These are phyloP conservation scores for Solanum sejunctum DNA, from an alignment of 257 asterid species.

Conservation along the genomic window DNA sequence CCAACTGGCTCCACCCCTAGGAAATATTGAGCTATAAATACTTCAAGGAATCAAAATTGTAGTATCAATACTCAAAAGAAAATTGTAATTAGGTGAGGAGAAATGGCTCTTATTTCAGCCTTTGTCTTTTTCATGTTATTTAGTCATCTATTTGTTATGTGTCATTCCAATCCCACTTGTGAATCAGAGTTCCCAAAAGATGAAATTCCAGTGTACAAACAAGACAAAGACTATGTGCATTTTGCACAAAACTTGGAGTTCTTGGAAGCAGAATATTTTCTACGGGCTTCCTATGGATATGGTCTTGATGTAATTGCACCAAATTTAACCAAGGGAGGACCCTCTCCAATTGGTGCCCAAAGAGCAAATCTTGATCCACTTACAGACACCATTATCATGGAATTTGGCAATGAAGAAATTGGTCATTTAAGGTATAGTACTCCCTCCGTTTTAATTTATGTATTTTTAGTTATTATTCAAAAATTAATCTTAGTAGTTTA, in stretches of 20 bases:
- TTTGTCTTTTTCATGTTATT: neutral
- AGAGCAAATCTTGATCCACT: constrained; percentile 30
- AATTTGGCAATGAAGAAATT: constrained; percentile 28
- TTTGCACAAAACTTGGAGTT: constrained; percentile 33
- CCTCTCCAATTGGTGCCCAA: constrained; percentile 31
- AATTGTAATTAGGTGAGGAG: neutral
- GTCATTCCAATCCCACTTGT: neutral
- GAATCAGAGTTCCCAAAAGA: neutral
- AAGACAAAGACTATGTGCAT: constrained; percentile 21
- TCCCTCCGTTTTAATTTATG: neutral
- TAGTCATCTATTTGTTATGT: neutral
- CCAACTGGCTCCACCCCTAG: too few relatives aligned
- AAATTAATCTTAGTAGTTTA: neutral
- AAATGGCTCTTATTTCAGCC: neutral
- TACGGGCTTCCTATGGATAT: constrained; percentile 20
- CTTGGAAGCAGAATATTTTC: constrained; percentile 29
- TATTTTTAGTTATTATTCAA: neutral
- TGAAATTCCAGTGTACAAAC: neutral
- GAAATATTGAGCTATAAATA: neutral
- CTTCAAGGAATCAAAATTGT: neutral
- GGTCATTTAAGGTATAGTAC: constrained; percentile 15
- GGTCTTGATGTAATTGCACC: constrained; percentile 33
- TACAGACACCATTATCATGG: constrained; percentile 1
- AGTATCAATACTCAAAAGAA: neutral
- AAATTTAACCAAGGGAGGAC: constrained; percentile 24